Evolutionary conservation across 768 basidiomycete species (phyloP), one percentile per base, ranked within the genome.

Genomic region (Sporobolomyces roseus): DNA sequence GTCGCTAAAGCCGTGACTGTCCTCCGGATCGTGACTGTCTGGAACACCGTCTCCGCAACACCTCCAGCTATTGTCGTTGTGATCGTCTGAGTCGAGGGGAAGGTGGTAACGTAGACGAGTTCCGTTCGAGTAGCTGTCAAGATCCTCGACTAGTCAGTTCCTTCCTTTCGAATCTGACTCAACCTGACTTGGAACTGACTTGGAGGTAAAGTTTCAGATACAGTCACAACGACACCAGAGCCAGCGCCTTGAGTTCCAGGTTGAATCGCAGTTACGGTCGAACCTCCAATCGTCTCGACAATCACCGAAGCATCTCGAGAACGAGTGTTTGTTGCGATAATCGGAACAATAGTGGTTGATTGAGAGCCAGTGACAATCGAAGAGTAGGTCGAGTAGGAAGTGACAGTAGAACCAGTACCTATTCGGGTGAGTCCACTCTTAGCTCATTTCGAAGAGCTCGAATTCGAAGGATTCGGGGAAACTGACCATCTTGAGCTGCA

Each of bases 101-200:
- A 69, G 13, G 68, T 69, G 51, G 68, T 69, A 21, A 29, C 45
- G 19, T 49, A 60, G 35, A 69, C 68, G 19, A 53, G 25, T 27
- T 64, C 30, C 17, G 52, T 63, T 1, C 58, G 58, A 1, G 68
- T 69, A 1, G 21, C 35, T 46, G 6, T 21, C 16, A 35, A 52
- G n/a, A 41, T 41, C 38, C 36, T 53, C 30, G n/a, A n/a, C n/a
- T n/a, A n/a, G n/a, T n/a, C n/a, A n/a, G n/a, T n/a, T n/a, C n/a
- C n/a, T n/a, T n/a, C n/a, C n/a, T n/a, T n/a, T n/a, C n/a, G n/a
- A n/a, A n/a, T n/a, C n/a, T n/a, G n/a, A n/a, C n/a, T n/a, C n/a
- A n/a, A n/a, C n/a, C n/a, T n/a, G n/a, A n/a, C n/a, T n/a, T n/a
- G 29, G 14, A 19, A 29, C n/a, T 16, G 4, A 65, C 63, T 49